phyloP scores from a whole-genome alignment of 2,329 filamentous ascomycete genomes.

The Paramyrothecium sp. region DNA sequence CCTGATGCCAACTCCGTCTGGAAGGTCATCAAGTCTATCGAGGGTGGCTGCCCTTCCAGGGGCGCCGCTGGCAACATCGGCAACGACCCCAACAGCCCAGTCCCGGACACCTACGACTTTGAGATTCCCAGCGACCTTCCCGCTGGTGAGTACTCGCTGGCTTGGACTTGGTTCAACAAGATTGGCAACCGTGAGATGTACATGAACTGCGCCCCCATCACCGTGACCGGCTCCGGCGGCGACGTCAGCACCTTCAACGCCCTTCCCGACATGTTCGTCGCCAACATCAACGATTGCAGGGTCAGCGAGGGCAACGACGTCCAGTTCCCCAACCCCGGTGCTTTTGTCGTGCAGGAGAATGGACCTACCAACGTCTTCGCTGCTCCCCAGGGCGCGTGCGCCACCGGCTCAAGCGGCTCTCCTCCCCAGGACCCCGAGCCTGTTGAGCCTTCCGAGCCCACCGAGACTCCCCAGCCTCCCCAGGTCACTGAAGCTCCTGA shows the following conservation, averaged over 20 bases:
- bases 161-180: constrained; percentile 95
- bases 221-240: constrained; percentile 55
- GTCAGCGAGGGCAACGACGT: constrained; percentile 51
- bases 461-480: no score
- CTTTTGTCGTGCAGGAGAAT: constrained; percentile 48
- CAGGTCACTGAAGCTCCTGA: no score
- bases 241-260: constrained; percentile 51
- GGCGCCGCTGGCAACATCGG: constrained; percentile 57
- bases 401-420: constrained; percentile 21
- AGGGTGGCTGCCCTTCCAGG: constrained; percentile 77
- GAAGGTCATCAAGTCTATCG: constrained; percentile 86
- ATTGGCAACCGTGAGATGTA: constrained; percentile 91
- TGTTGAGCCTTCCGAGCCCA: no score
- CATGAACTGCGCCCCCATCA: no score
- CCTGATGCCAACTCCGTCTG: constrained; percentile 68
- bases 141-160: constrained; percentile 74
- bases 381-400: constrained; percentile 21
- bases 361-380: constrained; percentile 31
- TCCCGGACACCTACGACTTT: constrained; percentile 64
- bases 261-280: constrained; percentile 71
- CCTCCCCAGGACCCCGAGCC: constrained; percentile 10
- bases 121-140: constrained; percentile 69
- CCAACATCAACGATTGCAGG: constrained; percentile 62
- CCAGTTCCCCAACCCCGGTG: constrained; percentile 61
- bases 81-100: constrained; percentile 36